Conservation (phyloP, 345 rosid genomes). For the Populus deltoides region DNA sequence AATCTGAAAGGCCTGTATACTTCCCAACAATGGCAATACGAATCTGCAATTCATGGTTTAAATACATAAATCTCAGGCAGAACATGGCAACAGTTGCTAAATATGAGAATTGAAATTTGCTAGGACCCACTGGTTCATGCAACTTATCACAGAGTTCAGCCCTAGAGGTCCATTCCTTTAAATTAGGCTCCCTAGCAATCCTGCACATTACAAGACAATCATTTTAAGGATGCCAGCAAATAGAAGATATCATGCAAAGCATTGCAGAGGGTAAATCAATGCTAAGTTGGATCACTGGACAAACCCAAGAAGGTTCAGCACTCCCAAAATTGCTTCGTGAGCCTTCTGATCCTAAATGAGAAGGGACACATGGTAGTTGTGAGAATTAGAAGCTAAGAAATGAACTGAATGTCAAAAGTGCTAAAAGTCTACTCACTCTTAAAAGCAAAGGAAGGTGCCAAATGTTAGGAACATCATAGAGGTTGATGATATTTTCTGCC, state of each 20-base stretch:
- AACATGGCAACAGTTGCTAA: background rate
- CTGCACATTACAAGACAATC: slow-evolving; percentile 39
- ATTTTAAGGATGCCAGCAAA: background rate
- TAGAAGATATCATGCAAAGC: background rate
- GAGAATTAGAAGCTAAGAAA: background rate
- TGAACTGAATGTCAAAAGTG: background rate
- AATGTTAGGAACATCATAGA: slow-evolving; percentile 90
- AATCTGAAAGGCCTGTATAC: slow-evolving; percentile 70
- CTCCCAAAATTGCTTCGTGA: slow-evolving; percentile 79
- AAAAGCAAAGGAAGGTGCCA: slow-evolving; percentile 95
- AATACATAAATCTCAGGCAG: background rate
- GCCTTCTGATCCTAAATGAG: slow-evolving; percentile 84
- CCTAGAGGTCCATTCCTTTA: slow-evolving; percentile 71
- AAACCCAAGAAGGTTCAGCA: slow-evolving; percentile 67
- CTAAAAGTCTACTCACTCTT: slow-evolving; percentile 47
- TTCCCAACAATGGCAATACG: slow-evolving; percentile 82
- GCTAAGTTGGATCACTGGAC: slow-evolving; percentile 20
- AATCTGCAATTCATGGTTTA: slow-evolving; percentile 42
- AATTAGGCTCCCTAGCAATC: slow-evolving; percentile 53
- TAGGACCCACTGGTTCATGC: slow-evolving; percentile 60
- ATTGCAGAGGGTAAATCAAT: background rate
- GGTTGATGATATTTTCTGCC: slow-evolving; percentile 73
- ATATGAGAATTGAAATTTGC: background rate
- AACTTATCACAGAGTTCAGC: slow-evolving; percentile 60
- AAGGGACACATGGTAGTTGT: slow-evolving; percentile 8